These are phyloP conservation scores for Angophora floribunda DNA, from an alignment of 345 rosid species.

Conservation along the genomic window DNA sequence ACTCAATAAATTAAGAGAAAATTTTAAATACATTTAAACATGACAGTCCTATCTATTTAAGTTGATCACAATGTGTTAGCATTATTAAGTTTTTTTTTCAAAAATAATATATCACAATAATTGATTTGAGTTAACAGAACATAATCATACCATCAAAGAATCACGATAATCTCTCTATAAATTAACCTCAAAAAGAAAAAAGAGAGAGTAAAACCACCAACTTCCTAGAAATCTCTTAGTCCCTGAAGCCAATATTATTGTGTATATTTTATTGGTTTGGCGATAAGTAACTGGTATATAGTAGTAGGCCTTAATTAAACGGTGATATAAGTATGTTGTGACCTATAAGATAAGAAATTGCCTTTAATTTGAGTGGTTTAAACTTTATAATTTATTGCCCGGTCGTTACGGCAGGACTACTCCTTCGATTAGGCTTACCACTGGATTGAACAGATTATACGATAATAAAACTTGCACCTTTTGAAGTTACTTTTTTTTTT, in stretches of 20 bases:
- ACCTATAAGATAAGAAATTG: no score
- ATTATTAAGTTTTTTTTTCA: not conserved
- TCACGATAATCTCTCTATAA: fast-evolving
- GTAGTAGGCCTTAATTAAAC: no score
- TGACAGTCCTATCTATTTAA: not conserved
- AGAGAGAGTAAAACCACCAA: not conserved
- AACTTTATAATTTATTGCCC: no score
- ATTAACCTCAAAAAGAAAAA: not conserved
- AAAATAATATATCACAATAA: not conserved
- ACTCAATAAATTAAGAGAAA: not conserved
- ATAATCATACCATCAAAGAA: not conserved
- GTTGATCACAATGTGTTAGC: not conserved
- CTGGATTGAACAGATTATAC: no score
- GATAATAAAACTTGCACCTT: no score
- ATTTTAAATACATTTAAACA: not conserved
- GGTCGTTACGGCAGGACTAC: no score
- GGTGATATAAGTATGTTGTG: no score
- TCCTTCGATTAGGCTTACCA: no score
- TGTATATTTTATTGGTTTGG: no score
- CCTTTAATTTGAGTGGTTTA: no score
- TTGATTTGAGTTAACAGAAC: not conserved
- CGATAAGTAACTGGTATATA: not conserved
- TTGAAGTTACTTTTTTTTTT: no score
- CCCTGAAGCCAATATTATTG: no score
- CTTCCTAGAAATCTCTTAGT: not conserved